Base-by-base conservation (phyloP, 225 moss, liverwort and hornwort genomes). In the Physcomitrellopsis africana region DNA sequence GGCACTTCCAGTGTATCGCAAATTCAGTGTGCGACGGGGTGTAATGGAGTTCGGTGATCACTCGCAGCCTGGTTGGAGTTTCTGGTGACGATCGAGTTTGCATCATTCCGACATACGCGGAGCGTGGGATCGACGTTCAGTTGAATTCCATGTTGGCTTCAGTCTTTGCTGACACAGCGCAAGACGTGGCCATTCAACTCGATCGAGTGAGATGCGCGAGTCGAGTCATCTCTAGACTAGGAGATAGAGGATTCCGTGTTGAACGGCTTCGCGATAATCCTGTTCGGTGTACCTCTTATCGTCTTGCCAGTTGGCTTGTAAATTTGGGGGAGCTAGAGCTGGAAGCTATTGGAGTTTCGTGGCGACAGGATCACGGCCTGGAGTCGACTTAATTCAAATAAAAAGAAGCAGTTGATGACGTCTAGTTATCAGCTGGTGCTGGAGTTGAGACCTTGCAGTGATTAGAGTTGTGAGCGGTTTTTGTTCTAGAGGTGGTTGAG, bases 261-360 rank as follows among this genome's bases (percentile, higher is more conserved):
- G 17, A 20, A 61, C 52, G 69, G 15, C n/a, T 46, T 11, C 42
- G 7, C 15, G 41, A 68, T 72, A 69, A 74, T 69, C 54, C 54
- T 24, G 60, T 77, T 81, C 81, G 81, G 70, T 74, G 81, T 55
- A 48, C 41, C 47, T 77, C 77, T 84, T 81, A 84, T 81, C 83
- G 63, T 42, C 20, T 72, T 20, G 49, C 46, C 51, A 12, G 13
- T 51, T 17, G 51, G 51, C 17, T 51, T 51, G 51, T 37, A 37
- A 37, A 37, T 37, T 37, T 37, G 32, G 32, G 3, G 32, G 32
- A 37, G 32, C 32, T 37, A 37, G 32, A 37, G 69, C 56, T 56
- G 60, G 62, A 1, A 15, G 41, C 14, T 8, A 2, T 11, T 20
- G 14, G 11, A 8, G 0, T 9, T 68, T 81, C 62, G 19, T 63